phyloP scores from a whole-genome alignment of 2,329 filamentous ascomycete genomes.

The Penicillium digitatum region DNA sequence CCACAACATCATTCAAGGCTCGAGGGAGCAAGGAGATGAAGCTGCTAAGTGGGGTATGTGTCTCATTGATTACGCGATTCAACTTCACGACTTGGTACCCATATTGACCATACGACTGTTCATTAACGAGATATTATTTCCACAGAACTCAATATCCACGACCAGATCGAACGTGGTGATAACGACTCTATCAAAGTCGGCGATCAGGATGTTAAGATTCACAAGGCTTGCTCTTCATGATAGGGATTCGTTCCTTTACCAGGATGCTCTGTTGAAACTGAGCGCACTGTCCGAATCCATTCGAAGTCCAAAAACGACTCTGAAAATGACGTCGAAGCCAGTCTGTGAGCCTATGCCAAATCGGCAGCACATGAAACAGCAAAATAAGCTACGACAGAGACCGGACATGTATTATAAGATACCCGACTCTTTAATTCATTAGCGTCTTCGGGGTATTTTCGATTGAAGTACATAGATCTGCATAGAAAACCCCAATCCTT shows the following conservation, averaged over 20 bases:
- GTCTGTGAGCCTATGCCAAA: background rate
- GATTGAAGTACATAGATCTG: slow-evolving; percentile 25
- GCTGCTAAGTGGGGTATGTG: slow-evolving; percentile 36
- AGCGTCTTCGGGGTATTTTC: slow-evolving; percentile 35
- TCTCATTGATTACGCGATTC: background rate
- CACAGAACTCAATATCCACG: slow-evolving; percentile 79
- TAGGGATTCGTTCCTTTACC: background rate
- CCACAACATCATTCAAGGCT: slow-evolving; percentile 85
- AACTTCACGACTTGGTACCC: too few relatives aligned
- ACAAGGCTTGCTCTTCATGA: slow-evolving; percentile 41
- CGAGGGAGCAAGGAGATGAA: slow-evolving; percentile 37
- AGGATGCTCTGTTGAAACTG: background rate
- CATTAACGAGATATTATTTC: slow-evolving; percentile 8
- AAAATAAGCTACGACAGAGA: background rate
- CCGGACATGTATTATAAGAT: slow-evolving; percentile 38
- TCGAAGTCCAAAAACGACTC: background rate
- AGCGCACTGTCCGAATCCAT: slow-evolving; percentile 1
- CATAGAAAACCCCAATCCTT: slow-evolving; percentile 27
- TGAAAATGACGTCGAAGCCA: background rate
- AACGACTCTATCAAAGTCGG: slow-evolving; percentile 81
- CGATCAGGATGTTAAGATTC: slow-evolving; percentile 38
- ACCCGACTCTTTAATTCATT: slow-evolving; percentile 34
- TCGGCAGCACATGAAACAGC: background rate
- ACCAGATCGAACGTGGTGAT: slow-evolving; percentile 85
- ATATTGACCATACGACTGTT: background rate